Evolutionary conservation across 352 stramenopile genomes (phyloP).

Genomic region (Halophytophthora batemanensis): DNA sequence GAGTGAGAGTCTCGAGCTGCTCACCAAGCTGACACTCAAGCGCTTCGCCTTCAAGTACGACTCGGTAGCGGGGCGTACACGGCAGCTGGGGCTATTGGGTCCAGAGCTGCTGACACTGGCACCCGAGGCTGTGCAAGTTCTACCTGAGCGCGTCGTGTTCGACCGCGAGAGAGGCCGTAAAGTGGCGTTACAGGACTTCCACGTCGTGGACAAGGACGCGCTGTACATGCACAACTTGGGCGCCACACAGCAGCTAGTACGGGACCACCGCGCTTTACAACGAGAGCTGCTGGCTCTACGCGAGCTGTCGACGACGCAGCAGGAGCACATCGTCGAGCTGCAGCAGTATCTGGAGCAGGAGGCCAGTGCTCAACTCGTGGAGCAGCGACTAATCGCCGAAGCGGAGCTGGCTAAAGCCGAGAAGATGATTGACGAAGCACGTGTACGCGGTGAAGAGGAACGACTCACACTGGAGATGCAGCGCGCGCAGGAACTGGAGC

Average conservation of each 20-base stretch:
- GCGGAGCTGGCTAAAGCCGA: slow-evolving; percentile 30
- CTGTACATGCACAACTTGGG: slow-evolving; percentile 92
- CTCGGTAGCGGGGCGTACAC: slow-evolving; percentile 49
- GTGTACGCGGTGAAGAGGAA: slow-evolving; percentile 47
- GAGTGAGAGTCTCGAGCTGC: slow-evolving; percentile 42
- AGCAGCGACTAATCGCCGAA: slow-evolving; percentile 60
- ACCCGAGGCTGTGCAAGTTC: slow-evolving; percentile 69
- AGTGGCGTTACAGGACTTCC: slow-evolving; percentile 77
- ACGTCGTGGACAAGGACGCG: slow-evolving; percentile 84
- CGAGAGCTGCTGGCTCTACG: slow-evolving; percentile 32
- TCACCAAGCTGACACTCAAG: slow-evolving; percentile 51
- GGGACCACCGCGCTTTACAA: slow-evolving; percentile 25
- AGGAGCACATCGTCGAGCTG: slow-evolving; percentile 36
- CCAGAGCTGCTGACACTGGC: slow-evolving; percentile 52
- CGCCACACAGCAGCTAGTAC: slow-evolving; percentile 83
- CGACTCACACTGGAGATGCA: slow-evolving; percentile 44
- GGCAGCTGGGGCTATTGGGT: slow-evolving; percentile 68
- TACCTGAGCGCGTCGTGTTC: slow-evolving; percentile 55
- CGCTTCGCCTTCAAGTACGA: slow-evolving; percentile 84
- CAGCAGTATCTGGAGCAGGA: slow-evolving; percentile 60
- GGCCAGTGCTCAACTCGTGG: slow-evolving; percentile 52
- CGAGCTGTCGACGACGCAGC: slow-evolving; percentile 22
- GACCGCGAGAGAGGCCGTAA: slow-evolving; percentile 45
- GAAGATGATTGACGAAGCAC: slow-evolving; percentile 38
- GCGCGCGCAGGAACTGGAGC: slow-evolving; percentile 39